A percentile compares a stretch with the other conserved stretches of the same genome.
These are phyloP conservation scores for Xylaria sp. DNA, from an alignment of 2,329 filamentous ascomycete species.

Conservation along the genomic window DNA sequence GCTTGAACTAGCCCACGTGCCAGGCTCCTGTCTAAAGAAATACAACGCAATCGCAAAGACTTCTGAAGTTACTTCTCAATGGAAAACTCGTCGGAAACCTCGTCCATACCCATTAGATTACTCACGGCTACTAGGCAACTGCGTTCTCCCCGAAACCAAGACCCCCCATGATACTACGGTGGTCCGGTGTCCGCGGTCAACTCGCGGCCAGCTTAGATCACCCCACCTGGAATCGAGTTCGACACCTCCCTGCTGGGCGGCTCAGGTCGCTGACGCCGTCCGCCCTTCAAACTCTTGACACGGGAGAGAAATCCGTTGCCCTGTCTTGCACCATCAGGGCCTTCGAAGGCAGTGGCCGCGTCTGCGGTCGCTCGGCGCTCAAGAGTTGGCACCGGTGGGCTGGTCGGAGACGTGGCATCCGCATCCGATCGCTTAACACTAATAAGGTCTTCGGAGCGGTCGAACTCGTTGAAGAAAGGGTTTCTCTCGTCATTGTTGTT, in stretches of 20 bases:
- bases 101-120: not conserved
- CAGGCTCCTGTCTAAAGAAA: not conserved
- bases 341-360: constrained; percentile 44
- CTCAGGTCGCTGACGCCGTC: constrained; percentile 53
- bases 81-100: too few species aligned
- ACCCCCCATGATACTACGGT: constrained; percentile 11
- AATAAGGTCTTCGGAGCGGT: constrained; percentile 56
- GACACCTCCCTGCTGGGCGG: constrained; percentile 31
- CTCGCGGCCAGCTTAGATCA: constrained; percentile 17
- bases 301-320: constrained; percentile 71
- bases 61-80: not conserved
- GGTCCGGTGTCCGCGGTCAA: not conserved
- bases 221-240: constrained; percentile 25
- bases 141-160: constrained; percentile 1
- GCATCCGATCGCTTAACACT: constrained; percentile 46
- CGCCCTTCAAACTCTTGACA: constrained; percentile 81
- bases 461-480: constrained; percentile 84
- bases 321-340: constrained; percentile 45
- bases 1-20: not conserved
- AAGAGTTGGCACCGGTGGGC: constrained; percentile 57
- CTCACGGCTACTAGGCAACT: not conserved
- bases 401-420: constrained; percentile 43
- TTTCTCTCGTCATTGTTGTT: constrained; percentile 59
- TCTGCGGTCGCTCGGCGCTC: constrained; percentile 70
- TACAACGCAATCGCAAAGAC: not conserved